These are phyloP conservation scores for Glaciozyma antarctica DNA, from an alignment of 768 basidiomycete species.

Conservation along the genomic window DNA sequence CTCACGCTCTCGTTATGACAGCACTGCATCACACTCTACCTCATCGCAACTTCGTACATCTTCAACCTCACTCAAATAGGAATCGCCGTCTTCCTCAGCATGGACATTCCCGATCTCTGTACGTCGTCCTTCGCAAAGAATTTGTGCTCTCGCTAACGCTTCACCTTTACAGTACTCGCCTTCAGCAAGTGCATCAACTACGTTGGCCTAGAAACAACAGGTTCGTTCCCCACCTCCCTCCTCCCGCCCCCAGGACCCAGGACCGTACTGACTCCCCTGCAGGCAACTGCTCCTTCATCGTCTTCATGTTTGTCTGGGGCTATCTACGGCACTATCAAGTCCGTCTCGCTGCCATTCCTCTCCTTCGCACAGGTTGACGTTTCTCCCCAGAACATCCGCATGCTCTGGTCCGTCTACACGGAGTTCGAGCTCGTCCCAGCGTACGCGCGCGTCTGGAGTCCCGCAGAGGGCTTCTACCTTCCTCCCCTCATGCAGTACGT, in stretches of 20 bases:
- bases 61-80: slow-evolving; percentile 71
- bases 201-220: slow-evolving; percentile 47
- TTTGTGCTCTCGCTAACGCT: no score
- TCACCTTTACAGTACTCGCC: slow-evolving; percentile 46
- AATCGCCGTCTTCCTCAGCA: slow-evolving; percentile 83
- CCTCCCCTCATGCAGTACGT: background rate
- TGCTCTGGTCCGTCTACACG: background rate
- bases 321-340: slow-evolving; percentile 45
- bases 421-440: background rate
- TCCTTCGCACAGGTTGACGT: no score
- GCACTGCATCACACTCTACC: slow-evolving; percentile 88
- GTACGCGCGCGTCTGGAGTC: background rate
- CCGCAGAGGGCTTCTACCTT: background rate
- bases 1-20: slow-evolving; percentile 44
- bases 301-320: slow-evolving; percentile 34
- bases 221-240: background rate
- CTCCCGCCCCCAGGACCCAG: background rate
- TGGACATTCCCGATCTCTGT: slow-evolving; percentile 84
- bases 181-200: slow-evolving; percentile 82
- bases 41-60: slow-evolving; percentile 66
- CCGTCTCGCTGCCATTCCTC: no score
- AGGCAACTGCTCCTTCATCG: slow-evolving; percentile 46
- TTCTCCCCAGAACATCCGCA: slow-evolving; percentile 69
- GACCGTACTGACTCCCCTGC: no score
- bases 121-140: no score